Conservation (phyloP, 768 basidiomycete genomes). For the Amylocystis lapponica region DNA sequence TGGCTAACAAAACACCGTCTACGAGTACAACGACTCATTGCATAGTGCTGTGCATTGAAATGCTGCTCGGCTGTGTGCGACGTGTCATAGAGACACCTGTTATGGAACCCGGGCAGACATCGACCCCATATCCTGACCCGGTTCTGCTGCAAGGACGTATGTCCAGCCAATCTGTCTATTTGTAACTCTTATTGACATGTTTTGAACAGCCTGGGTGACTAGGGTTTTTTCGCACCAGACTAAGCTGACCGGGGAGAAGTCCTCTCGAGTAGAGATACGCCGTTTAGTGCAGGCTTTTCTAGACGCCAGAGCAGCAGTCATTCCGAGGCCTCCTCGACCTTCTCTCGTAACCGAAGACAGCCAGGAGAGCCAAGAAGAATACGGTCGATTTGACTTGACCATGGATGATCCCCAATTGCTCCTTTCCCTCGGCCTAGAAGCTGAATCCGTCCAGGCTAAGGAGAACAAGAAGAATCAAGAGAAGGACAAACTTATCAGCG, state of each 20-base stretch:
- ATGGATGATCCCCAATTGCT: constrained; percentile 54
- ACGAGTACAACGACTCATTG: constrained; percentile 9
- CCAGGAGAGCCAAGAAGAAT: constrained; percentile 79
- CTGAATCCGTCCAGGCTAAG: constrained; percentile 14
- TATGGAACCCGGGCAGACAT: constrained; percentile 31
- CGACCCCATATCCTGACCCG: constrained; percentile 54
- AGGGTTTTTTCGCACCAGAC: constrained; percentile 41
- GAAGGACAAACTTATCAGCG: constrained; percentile 44
- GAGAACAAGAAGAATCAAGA: constrained; percentile 23
- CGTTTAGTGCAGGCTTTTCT: constrained; percentile 57
- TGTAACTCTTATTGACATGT: neutral
- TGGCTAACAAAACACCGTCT: constrained; percentile 11
- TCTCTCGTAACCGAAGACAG: constrained; percentile 33
- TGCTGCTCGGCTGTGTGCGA: constrained; percentile 54
- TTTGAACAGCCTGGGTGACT: constrained; percentile 48
- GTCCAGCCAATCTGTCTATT: constrained; percentile 11
- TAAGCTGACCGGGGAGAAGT: constrained; percentile 34
- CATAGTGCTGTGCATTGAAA: constrained; percentile 37
- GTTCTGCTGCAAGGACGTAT: constrained; percentile 49
- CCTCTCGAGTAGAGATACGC: constrained; percentile 51
- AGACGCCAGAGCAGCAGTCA: constrained; percentile 41
- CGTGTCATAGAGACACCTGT: constrained; percentile 39
- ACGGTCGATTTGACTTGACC: constrained; percentile 52
- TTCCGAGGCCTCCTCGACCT: constrained; percentile 36
- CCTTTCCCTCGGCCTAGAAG: constrained; percentile 44